phyloP scores from a whole-genome alignment of 108 stramenopile genomes.

The Schizochytrium sp. region DNA sequence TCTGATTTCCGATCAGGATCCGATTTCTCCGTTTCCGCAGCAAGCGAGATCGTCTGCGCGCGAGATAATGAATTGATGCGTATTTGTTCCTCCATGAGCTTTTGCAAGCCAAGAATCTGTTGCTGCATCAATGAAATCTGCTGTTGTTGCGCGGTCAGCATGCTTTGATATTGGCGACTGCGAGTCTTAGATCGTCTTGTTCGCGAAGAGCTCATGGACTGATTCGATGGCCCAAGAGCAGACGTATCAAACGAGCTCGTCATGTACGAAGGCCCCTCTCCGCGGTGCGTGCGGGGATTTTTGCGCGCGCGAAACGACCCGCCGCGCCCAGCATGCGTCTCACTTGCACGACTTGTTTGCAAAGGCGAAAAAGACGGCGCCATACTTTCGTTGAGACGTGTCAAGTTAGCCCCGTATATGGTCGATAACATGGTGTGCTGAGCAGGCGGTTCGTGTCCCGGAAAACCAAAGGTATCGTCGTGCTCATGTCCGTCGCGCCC shows the following conservation, averaged over 20 bases:
- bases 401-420: neutral
- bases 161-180: neutral
- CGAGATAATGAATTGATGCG: neutral
- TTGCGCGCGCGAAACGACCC: no score
- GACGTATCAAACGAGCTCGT: neutral
- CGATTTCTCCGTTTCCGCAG: neutral
- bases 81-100: neutral
- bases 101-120: neutral
- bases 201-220: neutral
- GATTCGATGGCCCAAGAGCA: neutral
- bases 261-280: neutral
- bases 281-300: neutral
- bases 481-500: no score
- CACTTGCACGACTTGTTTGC: no score
- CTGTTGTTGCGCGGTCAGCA: neutral
- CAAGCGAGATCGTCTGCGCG: neutral
- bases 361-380: neutral
- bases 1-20: neutral
- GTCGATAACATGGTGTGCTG: neutral
- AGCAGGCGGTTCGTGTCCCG: neutral
- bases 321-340: no score
- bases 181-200: neutral
- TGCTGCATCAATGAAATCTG: neutral
- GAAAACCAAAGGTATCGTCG: neutral
- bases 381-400: neutral